Conservation (phyloP, 176 grass and related monocot genomes). For the Poa pratensis region DNA sequence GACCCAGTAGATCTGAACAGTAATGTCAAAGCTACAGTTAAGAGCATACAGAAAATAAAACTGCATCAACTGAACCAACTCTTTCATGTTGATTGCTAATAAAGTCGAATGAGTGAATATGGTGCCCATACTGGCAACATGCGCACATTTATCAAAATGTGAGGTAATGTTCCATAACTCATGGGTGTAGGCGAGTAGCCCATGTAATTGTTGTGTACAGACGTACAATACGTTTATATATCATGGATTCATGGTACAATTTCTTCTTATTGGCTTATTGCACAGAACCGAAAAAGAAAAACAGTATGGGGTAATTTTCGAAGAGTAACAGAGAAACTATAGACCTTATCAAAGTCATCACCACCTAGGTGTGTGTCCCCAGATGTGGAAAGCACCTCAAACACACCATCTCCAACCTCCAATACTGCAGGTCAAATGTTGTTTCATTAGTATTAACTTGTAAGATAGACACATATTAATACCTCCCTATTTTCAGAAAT, state of each 20-base stretch:
- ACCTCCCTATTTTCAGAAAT: conserved; percentile 3
- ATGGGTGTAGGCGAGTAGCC: background rate
- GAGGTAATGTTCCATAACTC: conserved; percentile 3
- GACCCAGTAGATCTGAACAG: conserved; percentile 17
- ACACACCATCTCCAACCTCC: conserved; percentile 73
- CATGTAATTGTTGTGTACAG: too few relatives aligned
- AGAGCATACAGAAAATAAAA: conserved; percentile 20
- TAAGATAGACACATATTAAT: background rate
- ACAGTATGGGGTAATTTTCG: background rate
- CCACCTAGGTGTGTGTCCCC: conserved; percentile 74
- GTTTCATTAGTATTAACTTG: conserved; percentile 19
- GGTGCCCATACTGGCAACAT: background rate
- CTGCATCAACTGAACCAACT: background rate
- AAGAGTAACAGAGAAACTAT: background rate
- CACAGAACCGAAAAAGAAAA: background rate
- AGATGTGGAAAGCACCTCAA: conserved; percentile 74
- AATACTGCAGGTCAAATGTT: conserved; percentile 46
- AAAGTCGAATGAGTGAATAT: background rate
- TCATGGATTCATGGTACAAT: background rate
- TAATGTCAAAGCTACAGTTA: background rate
- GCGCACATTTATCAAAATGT: background rate
- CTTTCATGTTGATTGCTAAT: background rate
- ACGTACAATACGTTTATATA: background rate
- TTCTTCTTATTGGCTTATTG: background rate
- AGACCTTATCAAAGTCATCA: conserved; percentile 73